These are phyloP conservation scores for Phytophthora europaea DNA, from an alignment of 352 stramenopile species.

Conservation along the genomic window DNA sequence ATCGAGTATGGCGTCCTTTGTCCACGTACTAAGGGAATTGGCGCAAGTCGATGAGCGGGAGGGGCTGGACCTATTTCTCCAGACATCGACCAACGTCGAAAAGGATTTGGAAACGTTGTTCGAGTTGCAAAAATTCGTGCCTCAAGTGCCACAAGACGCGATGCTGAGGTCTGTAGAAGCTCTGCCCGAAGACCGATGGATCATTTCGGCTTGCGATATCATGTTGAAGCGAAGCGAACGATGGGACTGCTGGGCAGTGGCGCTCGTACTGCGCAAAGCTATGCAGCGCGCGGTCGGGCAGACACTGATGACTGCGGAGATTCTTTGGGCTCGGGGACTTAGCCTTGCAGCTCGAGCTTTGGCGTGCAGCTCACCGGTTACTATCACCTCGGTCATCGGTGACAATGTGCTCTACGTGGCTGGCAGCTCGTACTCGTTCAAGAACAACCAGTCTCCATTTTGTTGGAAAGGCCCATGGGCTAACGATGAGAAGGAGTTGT, in stretches of 20 bases:
- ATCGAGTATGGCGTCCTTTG: too few relatives aligned
- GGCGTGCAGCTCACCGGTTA: neutral
- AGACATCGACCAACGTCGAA: slow-evolving; percentile 2
- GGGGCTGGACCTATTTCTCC: neutral
- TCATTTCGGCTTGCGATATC: slow-evolving; percentile 5
- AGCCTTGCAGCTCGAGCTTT: neutral
- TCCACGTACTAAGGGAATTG: too few relatives aligned
- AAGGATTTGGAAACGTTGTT: slow-evolving; percentile 5
- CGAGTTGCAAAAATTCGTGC: neutral
- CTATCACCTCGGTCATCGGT: neutral
- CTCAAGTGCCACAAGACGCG: neutral
- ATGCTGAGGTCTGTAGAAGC: slow-evolving; percentile 13
- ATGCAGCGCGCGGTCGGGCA: neutral
- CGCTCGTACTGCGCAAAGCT: neutral
- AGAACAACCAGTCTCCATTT: neutral
- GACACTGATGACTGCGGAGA: neutral
- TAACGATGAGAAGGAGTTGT: slow-evolving; percentile 10
- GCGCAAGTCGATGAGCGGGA: too few relatives aligned
- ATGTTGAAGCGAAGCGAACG: slow-evolving; percentile 2
- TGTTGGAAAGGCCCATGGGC: neutral
- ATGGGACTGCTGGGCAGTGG: slow-evolving; percentile 11
- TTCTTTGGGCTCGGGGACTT: neutral
- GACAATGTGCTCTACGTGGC: neutral
- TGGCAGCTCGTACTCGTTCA: neutral
- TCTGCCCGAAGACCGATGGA: slow-evolving; percentile 9